A percentile compares a stretch with the other conserved stretches of the same genome.
Evolutionary conservation across 2,329 filamentous ascomycete species (phyloP).

Genomic region (Cadophora gregata): DNA sequence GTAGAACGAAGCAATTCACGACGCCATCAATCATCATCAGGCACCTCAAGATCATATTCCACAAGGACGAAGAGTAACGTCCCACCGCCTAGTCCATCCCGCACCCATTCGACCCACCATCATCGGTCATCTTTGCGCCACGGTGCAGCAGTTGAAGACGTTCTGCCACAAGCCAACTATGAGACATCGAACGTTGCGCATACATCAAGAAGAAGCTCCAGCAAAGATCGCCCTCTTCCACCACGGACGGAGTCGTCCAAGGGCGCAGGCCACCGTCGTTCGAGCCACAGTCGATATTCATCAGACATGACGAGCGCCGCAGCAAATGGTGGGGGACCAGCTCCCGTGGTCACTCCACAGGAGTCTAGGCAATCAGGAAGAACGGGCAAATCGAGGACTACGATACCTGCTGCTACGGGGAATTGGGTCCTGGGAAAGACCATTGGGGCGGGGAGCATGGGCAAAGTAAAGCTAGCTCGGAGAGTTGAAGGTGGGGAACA

Average conservation of each 20-base stretch:
- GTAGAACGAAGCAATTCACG: slow-evolving; percentile 39
- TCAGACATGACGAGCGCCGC: slow-evolving; percentile 57
- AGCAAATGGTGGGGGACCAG: slow-evolving; percentile 59
- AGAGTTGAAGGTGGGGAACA: slow-evolving; percentile 91
- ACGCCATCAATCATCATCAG: slow-evolving; percentile 40
- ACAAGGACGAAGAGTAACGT: slow-evolving; percentile 35
- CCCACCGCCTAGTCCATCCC: slow-evolving; percentile 31
- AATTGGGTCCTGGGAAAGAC: slow-evolving; percentile 97
- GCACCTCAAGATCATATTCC: slow-evolving; percentile 39
- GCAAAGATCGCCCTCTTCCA: slow-evolving; percentile 40
- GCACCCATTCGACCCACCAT: slow-evolving; percentile 34
- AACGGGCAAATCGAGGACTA: slow-evolving; percentile 70
- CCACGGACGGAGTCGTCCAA: slow-evolving; percentile 39
- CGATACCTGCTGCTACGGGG: slow-evolving; percentile 87
- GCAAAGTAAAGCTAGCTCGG: slow-evolving; percentile 94
- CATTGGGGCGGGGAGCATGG: slow-evolving; percentile 97
- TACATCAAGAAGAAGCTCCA: slow-evolving; percentile 40
- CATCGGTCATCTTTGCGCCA: slow-evolving; percentile 50
- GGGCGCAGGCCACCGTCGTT: slow-evolving; percentile 48
- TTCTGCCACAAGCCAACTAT: slow-evolving; percentile 69
- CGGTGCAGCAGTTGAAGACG: slow-evolving; percentile 48
- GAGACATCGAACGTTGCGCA: slow-evolving; percentile 71
- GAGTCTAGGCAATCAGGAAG: slow-evolving; percentile 56
- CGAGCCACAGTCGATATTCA: slow-evolving; percentile 45
- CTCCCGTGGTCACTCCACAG: slow-evolving; percentile 55